Evolutionary conservation across 352 stramenopile genomes (phyloP).

Genomic region (Globisporangium apiculatum): DNA sequence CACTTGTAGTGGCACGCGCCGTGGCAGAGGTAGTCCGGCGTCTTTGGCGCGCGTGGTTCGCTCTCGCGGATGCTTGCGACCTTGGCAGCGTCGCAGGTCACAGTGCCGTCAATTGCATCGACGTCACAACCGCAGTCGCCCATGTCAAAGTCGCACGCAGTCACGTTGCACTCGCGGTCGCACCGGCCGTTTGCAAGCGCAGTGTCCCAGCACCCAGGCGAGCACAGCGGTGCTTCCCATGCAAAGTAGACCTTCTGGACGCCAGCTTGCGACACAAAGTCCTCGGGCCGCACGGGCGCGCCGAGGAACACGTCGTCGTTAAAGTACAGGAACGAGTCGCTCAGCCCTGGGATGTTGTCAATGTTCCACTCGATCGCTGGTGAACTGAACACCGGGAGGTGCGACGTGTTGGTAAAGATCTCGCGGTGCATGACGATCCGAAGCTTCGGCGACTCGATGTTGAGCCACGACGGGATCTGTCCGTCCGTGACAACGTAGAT

Average conservation of each 20-base stretch:
- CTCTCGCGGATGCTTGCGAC: constrained; percentile 53
- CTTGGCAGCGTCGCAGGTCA: constrained; percentile 54
- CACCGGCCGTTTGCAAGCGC: constrained; percentile 82
- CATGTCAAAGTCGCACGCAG: constrained; percentile 88
- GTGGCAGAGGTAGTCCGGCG: constrained; percentile 56
- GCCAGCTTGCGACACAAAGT: constrained; percentile 86
- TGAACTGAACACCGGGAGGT: constrained; percentile 92
- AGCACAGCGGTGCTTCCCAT: constrained; percentile 91
- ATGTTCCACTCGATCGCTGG: constrained; percentile 92
- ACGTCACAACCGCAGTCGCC: constrained; percentile 89
- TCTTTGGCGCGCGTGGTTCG: constrained; percentile 32
- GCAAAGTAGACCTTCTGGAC: constrained; percentile 91
- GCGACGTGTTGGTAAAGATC: constrained; percentile 87
- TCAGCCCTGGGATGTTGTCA: constrained; percentile 90
- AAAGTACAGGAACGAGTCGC: constrained; percentile 93
- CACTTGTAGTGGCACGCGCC: constrained; percentile 68
- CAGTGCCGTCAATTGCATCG: constrained; percentile 22
- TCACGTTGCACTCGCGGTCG: constrained; percentile 86
- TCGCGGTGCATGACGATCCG: constrained; percentile 85
- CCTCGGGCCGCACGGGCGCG: constrained; percentile 76
- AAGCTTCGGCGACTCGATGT: constrained; percentile 75
- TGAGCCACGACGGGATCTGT: constrained; percentile 92
- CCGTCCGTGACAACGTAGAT: constrained; percentile 94
- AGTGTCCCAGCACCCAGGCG: constrained; percentile 59
- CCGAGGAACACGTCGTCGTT: constrained; percentile 96